Evolutionary conservation across 225 moss, liverwort and hornwort species (phyloP), one percentile per base, ranked within the genome.

Genomic region (Straminergon stramineum): DNA sequence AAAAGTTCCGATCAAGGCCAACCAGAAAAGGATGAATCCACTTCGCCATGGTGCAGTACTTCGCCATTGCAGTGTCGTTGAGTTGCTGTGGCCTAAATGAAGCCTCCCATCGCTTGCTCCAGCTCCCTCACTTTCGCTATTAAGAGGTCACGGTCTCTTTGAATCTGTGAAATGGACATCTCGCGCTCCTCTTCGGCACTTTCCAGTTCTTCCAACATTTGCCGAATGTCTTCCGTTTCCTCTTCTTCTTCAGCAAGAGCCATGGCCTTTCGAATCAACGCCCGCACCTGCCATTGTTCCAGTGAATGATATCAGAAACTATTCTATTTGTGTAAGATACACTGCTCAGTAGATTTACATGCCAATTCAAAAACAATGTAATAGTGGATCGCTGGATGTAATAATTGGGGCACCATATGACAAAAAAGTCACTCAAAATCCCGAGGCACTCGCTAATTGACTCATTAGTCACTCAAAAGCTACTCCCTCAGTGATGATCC

Each of bases 191-290:
- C 95, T 85, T 94, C 95, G 2, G 92, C 95, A 75, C 90, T 89
- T 82, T 95, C 95, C 37, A 95, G 75, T 79, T 95, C 94, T 77
- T 95, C 95, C 87, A 95, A 55, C 94, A 95, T 94, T 55, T 89
- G 89, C 78, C 93, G 91, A 87, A 95, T 95, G 78, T 94, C 93
- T 73, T 95, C 95, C 16, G 92, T 91, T 52, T 94, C 95, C 34
- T 94, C 95, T 63, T 95, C 95, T 65, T 95, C 95, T 84, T 95
- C 95, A 57, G 93, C 94, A 64, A 95, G 91, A 74, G 94, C 92
- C 91, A 94, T 90, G 37, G 94, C 93, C 88, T 93, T 93, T 51
- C 94, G 87, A 55, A 94, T 95, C 89, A 95, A 85, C 7, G 94
- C 91, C 28, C 93, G 91, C 61, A 95, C 94, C 95, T 95, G 92